Evolutionary conservation across 2,329 filamentous ascomycete genomes (phyloP).

Genomic region (Dryadomyces quercus-mongolicae): DNA sequence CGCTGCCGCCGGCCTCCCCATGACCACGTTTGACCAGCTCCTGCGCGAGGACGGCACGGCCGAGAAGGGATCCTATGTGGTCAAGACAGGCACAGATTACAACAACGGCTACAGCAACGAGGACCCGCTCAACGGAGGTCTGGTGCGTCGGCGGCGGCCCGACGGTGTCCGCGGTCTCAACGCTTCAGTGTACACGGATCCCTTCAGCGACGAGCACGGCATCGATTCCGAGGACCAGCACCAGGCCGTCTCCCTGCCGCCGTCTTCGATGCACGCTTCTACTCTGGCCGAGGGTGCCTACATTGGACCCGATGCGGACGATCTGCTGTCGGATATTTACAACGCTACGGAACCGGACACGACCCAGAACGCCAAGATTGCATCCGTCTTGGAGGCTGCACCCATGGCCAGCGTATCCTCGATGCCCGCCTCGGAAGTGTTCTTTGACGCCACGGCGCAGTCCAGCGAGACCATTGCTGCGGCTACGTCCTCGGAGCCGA

Average conservation of each 20-base stretch:
- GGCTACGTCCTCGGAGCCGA: neutral
- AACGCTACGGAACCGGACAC: constrained; percentile 3
- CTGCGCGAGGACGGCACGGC: constrained; percentile 35
- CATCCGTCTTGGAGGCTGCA: neutral
- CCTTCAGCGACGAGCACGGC: constrained; percentile 45
- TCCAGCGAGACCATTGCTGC: neutral
- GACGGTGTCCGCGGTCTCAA: constrained; percentile 34
- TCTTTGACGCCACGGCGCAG: constrained; percentile 10
- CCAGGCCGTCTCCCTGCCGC: constrained; percentile 20
- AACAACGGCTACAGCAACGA: constrained; percentile 13
- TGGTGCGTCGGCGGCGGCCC: constrained; percentile 35
- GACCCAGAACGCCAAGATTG: neutral
- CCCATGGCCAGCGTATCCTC: neutral
- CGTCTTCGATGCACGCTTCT: neutral
- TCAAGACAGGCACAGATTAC: constrained; percentile 41
- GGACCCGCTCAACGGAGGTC: constrained; percentile 23
- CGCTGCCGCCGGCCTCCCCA: constrained; percentile 6
- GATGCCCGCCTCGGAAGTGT: constrained; percentile 5
- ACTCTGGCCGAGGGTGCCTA: constrained; percentile 19
- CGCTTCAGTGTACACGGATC: constrained; percentile 40
- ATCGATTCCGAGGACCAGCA: constrained; percentile 31
- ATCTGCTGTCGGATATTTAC: constrained; percentile 37
- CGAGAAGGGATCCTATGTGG: constrained; percentile 43
- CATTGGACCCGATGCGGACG: constrained; percentile 32
- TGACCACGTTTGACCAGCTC: constrained; percentile 45